phyloP scores from a whole-genome alignment of 805 yeast genomes.

The Peterozyma xylosa region DNA sequence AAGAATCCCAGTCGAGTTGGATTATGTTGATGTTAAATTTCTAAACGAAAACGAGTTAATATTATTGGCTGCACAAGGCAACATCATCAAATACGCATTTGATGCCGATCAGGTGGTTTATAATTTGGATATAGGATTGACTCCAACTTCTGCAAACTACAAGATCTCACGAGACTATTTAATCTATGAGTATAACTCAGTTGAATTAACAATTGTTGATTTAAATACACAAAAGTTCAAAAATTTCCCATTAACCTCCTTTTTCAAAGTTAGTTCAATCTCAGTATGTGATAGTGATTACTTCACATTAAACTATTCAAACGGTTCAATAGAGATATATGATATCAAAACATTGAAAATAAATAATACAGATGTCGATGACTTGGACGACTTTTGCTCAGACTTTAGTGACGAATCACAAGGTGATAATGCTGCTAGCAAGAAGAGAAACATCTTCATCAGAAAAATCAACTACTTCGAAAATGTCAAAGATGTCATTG shows the following conservation, averaged over 20 bases:
- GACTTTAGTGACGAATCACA: too few species aligned
- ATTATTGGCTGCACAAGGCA: neutral
- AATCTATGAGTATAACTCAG: slow-evolving; percentile 2
- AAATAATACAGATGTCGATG: neutral
- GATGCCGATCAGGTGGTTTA: neutral
- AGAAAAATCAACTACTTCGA: too few species aligned
- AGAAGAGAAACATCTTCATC: too few species aligned
- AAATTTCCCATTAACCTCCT: neutral
- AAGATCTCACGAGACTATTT: neutral
- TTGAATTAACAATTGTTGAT: neutral
- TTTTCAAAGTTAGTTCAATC: neutral
- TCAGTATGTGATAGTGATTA: neutral
- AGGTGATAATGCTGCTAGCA: too few species aligned
- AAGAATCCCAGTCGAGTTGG: neutral
- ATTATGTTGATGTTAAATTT: neutral
- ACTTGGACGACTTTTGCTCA: too few species aligned
- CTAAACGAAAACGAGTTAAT: neutral
- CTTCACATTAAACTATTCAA: slow-evolving; percentile 4
- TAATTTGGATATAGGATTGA: neutral
- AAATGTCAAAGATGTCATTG: too few species aligned
- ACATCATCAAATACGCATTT: slow-evolving; percentile 2
- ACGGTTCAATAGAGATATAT: slow-evolving; percentile 3
- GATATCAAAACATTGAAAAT: neutral
- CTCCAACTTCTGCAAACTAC: neutral
- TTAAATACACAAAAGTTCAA: neutral